Base-by-base conservation (phyloP, 345 rosid genomes). In the Microthlaspi erraticum region DNA sequence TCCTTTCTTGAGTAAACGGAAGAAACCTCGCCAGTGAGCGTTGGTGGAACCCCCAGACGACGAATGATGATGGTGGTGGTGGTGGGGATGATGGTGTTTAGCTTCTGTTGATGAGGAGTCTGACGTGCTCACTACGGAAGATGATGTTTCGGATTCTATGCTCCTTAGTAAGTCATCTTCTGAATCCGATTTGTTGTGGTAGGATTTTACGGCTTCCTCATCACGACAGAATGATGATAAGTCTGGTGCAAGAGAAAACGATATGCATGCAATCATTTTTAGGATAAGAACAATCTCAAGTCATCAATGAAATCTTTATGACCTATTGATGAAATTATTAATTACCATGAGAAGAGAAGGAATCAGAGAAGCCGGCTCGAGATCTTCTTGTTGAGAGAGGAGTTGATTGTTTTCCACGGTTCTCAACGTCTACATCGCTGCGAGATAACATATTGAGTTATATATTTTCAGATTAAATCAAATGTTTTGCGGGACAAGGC, bases 1-100 rank as follows among this genome's bases (percentile, higher is more conserved):
- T 68, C 92, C 90, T 72, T 81, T 90, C 73, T 83, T 94, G 67
- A 86, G 72, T 26, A 79, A 70, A 16, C 85, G 80, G 69, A 84
- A 69, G 77, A 91, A 83, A 31, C 89, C 84, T 6, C 82, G 77
- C 96, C 88, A 84, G 5, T 74, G 81, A 6, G 65, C 63, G 68
- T 58, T 70, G 64, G 7, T 56, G 4, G 71, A 61, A n/a, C 49
- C 61, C 60, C 4, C 63, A 26, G 56, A 67, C 8, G 52, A 54
- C 58, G 42, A 62, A 39, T 52, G 67, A 46, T 38, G 71, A 33
- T 71, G 75, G 5, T 64, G 70, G 5, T 59, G 66, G 19, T 56
- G 63, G 34, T 26, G 63, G 3, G 36, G 60, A 7, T 32, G 70
- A 33, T 64, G 46, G 8, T 78, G 29, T 26, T 26, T 81, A 18